phyloP scores from a whole-genome alignment of 1,284 basidiomycete species.

The Marasmius fiardii region DNA sequence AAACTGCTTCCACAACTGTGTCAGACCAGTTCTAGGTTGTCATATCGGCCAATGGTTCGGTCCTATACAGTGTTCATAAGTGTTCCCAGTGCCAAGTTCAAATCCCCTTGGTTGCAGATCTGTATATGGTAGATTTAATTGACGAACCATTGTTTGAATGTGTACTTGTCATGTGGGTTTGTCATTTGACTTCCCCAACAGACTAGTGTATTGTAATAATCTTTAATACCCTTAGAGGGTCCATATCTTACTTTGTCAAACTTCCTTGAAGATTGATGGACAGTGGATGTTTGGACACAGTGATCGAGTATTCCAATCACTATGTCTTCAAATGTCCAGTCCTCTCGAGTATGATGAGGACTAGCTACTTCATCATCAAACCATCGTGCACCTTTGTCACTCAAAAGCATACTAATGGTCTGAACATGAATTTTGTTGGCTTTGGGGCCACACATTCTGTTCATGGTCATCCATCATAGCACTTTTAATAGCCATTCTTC shows the following conservation, averaged over 20 bases:
- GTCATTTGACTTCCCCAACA: constrained; percentile 9
- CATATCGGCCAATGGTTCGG: too few relatives aligned
- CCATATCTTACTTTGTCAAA: constrained; percentile 10
- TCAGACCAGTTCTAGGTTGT: too few relatives aligned
- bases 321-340: constrained; percentile 15
- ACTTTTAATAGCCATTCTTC: not conserved
- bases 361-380: constrained; percentile 11
- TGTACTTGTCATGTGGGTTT: constrained; percentile 3
- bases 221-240: constrained; percentile 5
- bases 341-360: not conserved
- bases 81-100: too few relatives aligned
- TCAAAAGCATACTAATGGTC: constrained; percentile 2
- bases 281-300: constrained; percentile 16
- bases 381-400: constrained; percentile 13
- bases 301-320: constrained; percentile 16
- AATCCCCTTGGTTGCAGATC: too few relatives aligned
- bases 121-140: too few relatives aligned
- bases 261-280: constrained; percentile 13
- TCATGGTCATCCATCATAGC: not conserved
- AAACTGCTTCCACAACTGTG: too few relatives aligned
- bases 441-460: not conserved
- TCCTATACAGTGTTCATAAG: too few relatives aligned
- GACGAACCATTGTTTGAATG: constrained; percentile 10
- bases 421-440: not conserved
- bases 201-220: constrained; percentile 12